Percentiles rank a stretch among this genome's conserved stretches.
Evolutionary conservation across 2,329 filamentous ascomycete species (phyloP).

Genomic region (Talaromyces sp.): DNA sequence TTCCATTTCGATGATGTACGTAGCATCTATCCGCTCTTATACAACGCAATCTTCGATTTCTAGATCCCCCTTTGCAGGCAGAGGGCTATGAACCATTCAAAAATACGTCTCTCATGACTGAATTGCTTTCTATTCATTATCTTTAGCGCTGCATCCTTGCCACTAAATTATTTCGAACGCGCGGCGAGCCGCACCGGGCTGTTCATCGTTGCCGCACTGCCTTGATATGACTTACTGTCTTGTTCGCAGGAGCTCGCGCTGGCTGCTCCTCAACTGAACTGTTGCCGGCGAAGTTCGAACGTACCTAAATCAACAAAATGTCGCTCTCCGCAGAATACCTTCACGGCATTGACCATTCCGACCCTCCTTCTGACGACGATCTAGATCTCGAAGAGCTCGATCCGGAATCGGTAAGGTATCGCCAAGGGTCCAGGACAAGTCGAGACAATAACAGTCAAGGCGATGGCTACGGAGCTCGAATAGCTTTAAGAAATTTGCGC

Average conservation of each 20-base stretch:
- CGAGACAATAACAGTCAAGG: conserved; percentile 29
- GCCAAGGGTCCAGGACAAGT: conserved; percentile 25
- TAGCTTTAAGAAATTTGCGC: conserved; percentile 50
- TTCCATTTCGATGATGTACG: conserved; percentile 14
- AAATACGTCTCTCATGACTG: background rate
- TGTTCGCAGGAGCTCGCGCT: conserved; percentile 21
- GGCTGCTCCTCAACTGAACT: conserved; percentile 22
- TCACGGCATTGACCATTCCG: conserved; percentile 31
- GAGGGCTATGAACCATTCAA: conserved; percentile 3
- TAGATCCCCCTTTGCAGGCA: conserved; percentile 18
- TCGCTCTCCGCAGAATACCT: conserved; percentile 37
- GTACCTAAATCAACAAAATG: conserved; percentile 27
- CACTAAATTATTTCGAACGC: background rate
- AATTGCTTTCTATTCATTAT: background rate
- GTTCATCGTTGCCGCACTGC: conserved; percentile 18
- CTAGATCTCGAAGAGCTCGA: conserved; percentile 48
- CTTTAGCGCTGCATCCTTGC: background rate
- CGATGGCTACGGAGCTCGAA: conserved; percentile 37
- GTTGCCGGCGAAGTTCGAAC: conserved; percentile 9
- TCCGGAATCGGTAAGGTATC: conserved; percentile 30
- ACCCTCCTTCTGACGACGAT: conserved; percentile 39
- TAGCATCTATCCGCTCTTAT: background rate
- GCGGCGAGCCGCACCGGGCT: conserved; percentile 1
- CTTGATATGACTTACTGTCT: conserved; percentile 27
- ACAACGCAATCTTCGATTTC: background rate